Conservation (phyloP, 345 rosid genomes). For the Bruguiera sexangula region DNA sequence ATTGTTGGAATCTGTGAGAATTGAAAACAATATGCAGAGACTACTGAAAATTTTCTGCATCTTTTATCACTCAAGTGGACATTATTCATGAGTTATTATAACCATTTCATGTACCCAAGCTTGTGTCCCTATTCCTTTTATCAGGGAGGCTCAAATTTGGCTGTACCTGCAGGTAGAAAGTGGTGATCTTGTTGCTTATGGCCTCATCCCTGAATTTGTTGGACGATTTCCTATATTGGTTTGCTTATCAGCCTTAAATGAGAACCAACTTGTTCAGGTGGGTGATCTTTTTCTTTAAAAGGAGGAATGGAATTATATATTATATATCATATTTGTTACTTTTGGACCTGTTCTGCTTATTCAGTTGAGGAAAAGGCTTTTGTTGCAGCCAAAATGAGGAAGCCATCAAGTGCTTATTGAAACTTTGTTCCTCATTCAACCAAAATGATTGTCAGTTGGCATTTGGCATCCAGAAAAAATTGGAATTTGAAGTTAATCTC, state of each 20-base stretch:
- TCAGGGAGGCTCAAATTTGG: slow-evolving; percentile 4
- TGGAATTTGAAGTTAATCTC: not conserved
- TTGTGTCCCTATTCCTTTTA: not conserved
- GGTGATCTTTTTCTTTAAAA: not conserved
- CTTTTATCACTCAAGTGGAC: not conserved
- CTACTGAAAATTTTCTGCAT: not conserved
- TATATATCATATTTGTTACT: not conserved
- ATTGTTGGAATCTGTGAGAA: slow-evolving; percentile 75
- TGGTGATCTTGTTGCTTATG: slow-evolving; percentile 83
- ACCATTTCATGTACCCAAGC: not conserved
- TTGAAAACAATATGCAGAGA: not conserved
- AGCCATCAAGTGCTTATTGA: not conserved
- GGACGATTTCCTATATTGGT: slow-evolving; percentile 90
- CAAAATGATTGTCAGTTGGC: not conserved
- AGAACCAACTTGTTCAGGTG: slow-evolving; percentile 84
- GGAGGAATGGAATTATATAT: not conserved
- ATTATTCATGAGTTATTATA: not conserved
- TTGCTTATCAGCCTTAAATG: slow-evolving; percentile 79
- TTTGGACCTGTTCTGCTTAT: not conserved
- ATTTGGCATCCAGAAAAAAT: not conserved
- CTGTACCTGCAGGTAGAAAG: slow-evolving; percentile 70
- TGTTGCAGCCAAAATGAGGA: not conserved
- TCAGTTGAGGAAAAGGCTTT: not conserved
- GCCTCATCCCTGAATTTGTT: slow-evolving; percentile 94
- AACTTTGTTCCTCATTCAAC: not conserved